Evolutionary conservation across 257 asterid species (phyloP).

Genomic region (Haberlea rhodopensis): DNA sequence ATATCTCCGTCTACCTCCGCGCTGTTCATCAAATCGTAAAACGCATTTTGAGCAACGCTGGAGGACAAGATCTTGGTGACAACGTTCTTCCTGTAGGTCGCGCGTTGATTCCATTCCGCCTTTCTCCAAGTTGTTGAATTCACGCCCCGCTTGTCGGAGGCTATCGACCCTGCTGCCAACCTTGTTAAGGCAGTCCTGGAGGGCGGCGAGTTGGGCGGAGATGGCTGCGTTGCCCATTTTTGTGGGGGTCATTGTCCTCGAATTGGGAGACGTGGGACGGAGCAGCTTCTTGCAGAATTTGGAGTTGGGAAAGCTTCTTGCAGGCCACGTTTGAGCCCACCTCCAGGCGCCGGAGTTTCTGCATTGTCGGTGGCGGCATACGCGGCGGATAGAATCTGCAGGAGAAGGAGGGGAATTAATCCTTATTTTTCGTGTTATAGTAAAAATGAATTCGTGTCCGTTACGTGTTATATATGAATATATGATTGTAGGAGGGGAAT

Average conservation of each 20-base stretch:
- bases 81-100: constrained; percentile 31
- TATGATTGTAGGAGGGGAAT: too few relatives aligned
- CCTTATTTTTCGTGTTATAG: too few relatives aligned
- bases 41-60: background rate
- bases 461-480: too few relatives aligned
- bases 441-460: too few relatives aligned
- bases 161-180: constrained; percentile 37
- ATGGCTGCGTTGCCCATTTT: constrained; percentile 28
- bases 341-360: background rate
- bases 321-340: constrained; percentile 4
- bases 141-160: constrained; percentile 38
- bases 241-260: constrained; percentile 18
- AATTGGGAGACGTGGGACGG: constrained; percentile 22
- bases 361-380: background rate
- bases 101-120: constrained; percentile 23
- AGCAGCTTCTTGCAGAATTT: constrained; percentile 16
- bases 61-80: constrained; percentile 38
- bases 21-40: constrained; percentile 7
- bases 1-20: background rate
- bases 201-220: constrained; percentile 29
- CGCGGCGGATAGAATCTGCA: background rate
- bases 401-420: background rate
- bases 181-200: constrained; percentile 40
- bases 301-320: constrained; percentile 1
- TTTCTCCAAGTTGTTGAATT: constrained; percentile 33